Percentiles rank a stretch among this genome's conserved stretches.
These are phyloP conservation scores for Euphrasia arctica DNA, from an alignment of 305 asterid species.

Conservation along the genomic window DNA sequence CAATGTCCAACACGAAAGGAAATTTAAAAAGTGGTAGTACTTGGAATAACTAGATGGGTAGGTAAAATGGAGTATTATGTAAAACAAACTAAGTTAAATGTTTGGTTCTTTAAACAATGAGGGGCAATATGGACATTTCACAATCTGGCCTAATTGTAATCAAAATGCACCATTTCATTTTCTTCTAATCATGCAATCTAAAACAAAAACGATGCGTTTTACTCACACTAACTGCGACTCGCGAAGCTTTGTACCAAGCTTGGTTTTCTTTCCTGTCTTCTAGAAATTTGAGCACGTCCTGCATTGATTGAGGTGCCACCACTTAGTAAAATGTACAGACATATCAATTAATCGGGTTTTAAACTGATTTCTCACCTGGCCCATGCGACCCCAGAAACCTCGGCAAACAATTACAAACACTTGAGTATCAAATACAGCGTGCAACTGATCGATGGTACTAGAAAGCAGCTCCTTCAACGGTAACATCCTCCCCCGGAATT, in stretches of 20 bases:
- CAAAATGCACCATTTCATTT: too few species aligned
- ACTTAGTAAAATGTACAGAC: neutral
- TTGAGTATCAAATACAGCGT: constrained; percentile 60
- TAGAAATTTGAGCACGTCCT: constrained; percentile 78
- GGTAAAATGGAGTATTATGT: too few species aligned
- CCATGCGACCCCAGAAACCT: constrained; percentile 97
- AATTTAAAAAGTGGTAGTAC: neutral
- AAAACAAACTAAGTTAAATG: too few species aligned
- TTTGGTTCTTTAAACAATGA: neutral
- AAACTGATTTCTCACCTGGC: constrained; percentile 54
- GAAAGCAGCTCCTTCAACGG: constrained; percentile 75
- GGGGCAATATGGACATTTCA: neutral
- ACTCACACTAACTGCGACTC: constrained; percentile 79
- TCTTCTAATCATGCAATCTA: neutral
- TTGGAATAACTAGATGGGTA: neutral
- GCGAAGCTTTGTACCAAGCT: constrained; percentile 80
- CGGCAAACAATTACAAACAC: constrained; percentile 73
- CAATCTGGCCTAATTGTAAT: neutral
- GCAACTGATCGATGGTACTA: constrained; percentile 56
- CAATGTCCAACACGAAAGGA: neutral
- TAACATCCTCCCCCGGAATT: constrained; percentile 60
- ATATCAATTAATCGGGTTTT: neutral
- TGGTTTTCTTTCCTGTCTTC: constrained; percentile 69
- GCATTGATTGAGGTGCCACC: constrained; percentile 23
- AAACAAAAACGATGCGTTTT: neutral